Evolutionary conservation across 441 rosid genomes (phyloP), one percentile per base, ranked within the genome.

Genomic region (Adansonia gregorii): DNA sequence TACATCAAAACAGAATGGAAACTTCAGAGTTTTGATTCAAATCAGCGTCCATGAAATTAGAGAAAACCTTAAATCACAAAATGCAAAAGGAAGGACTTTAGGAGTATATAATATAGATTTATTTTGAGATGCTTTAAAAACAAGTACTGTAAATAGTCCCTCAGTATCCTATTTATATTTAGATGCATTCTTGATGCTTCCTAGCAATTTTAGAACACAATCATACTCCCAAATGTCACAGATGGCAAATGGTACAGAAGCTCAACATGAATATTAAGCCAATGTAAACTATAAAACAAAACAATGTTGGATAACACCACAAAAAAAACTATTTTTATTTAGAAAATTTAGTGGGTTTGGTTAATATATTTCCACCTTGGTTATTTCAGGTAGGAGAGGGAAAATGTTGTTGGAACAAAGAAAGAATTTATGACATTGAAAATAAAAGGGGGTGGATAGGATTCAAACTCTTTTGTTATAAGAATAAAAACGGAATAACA

Each of bases 341-440:
- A 35, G 68, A 64, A 7, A 0, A 19, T 11, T 64, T 6, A 35
- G 22, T 64, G 2, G 4, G 22, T 65, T 39, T n/a, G 69, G 49
- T 39, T 15, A 65, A 8, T 17, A 3, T 7, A 39, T 7, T 65
- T 65, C 48, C 10, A 39, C 1, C 41, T 39, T 6, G 6, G 69
- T 65, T n/a, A 8, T 39, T 39, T 41, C 24, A 65, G 49, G 69
- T 0, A 65, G 24, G 69, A 39, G 69, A 39, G 24, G 24, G 24
- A 58, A 58, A 58, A 41, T 66, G 70, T 66, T 41, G 35, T 64
- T 66, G 70, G 70, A 39, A 66, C 49, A 66, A 66, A 66, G 49
- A 41, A 39, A 66, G 48, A n/a, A 66, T 45, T 19, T 41, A n/a
- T 15, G 51, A 48, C 73, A 22, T 6, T 46, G 41, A 22, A 6